A percentile compares a stretch with the other conserved stretches of the same genome.
Evolutionary conservation across 805 yeast species (phyloP).

Genomic region (Candida khao-thaluensis): DNA sequence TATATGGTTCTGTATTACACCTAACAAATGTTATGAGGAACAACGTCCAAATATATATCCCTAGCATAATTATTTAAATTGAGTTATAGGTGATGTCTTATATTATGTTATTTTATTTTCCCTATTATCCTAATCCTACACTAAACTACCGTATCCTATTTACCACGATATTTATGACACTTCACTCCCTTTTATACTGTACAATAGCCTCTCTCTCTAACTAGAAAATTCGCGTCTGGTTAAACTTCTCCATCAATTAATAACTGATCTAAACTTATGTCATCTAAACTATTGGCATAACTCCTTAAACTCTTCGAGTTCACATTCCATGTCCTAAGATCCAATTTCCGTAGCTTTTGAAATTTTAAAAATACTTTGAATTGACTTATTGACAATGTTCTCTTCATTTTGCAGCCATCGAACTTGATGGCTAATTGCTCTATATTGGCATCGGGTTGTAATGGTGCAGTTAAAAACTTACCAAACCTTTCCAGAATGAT

Average conservation of each 20-base stretch:
- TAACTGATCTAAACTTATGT: neutral
- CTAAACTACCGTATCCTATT: no score
- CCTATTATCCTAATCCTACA: no score
- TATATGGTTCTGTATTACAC: conserved; percentile 36
- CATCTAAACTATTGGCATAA: neutral
- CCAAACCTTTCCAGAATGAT: conserved; percentile 38
- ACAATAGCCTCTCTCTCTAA: no score
- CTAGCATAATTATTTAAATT: no score
- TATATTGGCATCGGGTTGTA: conserved; percentile 18
- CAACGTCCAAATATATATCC: neutral
- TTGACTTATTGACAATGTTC: conserved; percentile 13
- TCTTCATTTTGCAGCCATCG: conserved; percentile 8
- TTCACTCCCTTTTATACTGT: no score
- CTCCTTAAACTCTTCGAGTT: neutral
- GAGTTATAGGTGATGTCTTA: no score
- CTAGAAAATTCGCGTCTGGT: neutral
- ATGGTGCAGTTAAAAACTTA: conserved; percentile 25
- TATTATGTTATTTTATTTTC: no score
- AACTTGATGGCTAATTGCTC: conserved; percentile 17
- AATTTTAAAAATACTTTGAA: conserved; percentile 15
- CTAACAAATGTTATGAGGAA: neutral
- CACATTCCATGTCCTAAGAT: conserved; percentile 17
- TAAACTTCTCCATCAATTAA: neutral
- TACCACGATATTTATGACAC: no score
- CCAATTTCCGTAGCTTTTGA: conserved; percentile 14